Evolutionary conservation across 164 flowering plant genomes (phyloP).

Genomic region (Sextonia rubra): DNA sequence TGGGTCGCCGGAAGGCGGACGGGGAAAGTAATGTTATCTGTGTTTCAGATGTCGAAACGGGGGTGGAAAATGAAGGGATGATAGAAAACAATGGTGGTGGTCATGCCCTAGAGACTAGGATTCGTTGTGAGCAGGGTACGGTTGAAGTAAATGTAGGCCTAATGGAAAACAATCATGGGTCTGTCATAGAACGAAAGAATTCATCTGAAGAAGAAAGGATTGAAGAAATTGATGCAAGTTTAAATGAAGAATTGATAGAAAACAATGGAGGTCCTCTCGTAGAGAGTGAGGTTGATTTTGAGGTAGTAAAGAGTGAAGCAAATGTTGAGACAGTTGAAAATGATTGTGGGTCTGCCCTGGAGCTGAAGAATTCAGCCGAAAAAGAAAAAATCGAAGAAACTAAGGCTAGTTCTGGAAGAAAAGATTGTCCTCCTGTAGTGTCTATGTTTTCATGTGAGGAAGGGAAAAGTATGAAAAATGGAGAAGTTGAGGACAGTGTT

Average conservation of each 20-base stretch:
- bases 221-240: background rate
- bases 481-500: background rate
- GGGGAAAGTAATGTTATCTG: constrained; percentile 12
- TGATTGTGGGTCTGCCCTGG: background rate
- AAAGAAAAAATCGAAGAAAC: no score
- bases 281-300: background rate
- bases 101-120: background rate
- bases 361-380: background rate
- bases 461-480: background rate
- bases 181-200: background rate
- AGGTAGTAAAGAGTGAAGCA: background rate
- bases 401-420: background rate
- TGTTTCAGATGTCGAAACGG: background rate
- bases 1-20: constrained; percentile 42
- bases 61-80: background rate
- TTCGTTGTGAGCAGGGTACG: background rate
- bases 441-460: background rate
- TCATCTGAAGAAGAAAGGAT: background rate
- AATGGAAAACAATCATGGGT: background rate
- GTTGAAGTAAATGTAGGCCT: background rate
- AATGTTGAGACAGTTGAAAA: background rate
- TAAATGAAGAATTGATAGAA: no score
- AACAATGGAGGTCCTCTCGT: background rate
- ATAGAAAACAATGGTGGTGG: background rate
- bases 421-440: background rate